Conservation (phyloP, 1,139 yeast species). For the Yamadazyma taylorii region DNA sequence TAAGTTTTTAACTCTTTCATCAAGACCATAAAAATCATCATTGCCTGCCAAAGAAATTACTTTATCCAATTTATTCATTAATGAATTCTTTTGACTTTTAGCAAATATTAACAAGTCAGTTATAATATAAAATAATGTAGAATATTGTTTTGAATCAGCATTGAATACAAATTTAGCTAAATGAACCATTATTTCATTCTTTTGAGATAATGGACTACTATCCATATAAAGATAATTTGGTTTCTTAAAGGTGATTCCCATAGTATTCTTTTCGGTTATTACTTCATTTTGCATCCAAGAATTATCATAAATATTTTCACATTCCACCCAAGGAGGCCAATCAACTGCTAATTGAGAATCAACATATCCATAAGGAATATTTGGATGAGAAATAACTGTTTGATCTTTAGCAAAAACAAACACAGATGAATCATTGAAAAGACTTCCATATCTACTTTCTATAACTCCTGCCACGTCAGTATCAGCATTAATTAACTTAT, state of each 20-base stretch:
- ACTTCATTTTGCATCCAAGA: slow-evolving; percentile 53
- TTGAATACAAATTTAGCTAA: slow-evolving; percentile 68
- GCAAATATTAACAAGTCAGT: slow-evolving; percentile 66
- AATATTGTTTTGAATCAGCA: slow-evolving; percentile 75
- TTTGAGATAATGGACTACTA: slow-evolving; percentile 18
- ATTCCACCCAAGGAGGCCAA: slow-evolving; percentile 89
- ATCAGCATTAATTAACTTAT: slow-evolving; percentile 39
- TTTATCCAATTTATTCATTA: slow-evolving; percentile 62
- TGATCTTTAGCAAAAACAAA: slow-evolving; percentile 58
- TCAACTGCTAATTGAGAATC: slow-evolving; percentile 20
- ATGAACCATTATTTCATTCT: slow-evolving; percentile 48
- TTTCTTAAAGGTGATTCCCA: slow-evolving; percentile 59
- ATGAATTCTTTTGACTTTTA: slow-evolving; percentile 58
- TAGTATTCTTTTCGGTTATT: slow-evolving; percentile 63
- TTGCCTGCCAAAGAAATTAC: slow-evolving; percentile 69
- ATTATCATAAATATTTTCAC: slow-evolving; percentile 74
- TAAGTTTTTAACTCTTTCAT: slow-evolving; percentile 49
- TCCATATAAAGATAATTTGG: slow-evolving; percentile 61
- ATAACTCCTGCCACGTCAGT: slow-evolving; percentile 47
- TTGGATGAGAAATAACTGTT: slow-evolving; percentile 21
- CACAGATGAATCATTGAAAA: slow-evolving; percentile 67
- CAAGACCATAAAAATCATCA: slow-evolving; percentile 58
- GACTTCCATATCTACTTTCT: slow-evolving; percentile 71
- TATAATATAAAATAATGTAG: slow-evolving; percentile 61
- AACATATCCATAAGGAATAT: slow-evolving; percentile 26